Evolutionary conservation across 2,329 filamentous ascomycete genomes (phyloP), one percentile per base, ranked within the genome.

Genomic region (Penicillium sp.): DNA sequence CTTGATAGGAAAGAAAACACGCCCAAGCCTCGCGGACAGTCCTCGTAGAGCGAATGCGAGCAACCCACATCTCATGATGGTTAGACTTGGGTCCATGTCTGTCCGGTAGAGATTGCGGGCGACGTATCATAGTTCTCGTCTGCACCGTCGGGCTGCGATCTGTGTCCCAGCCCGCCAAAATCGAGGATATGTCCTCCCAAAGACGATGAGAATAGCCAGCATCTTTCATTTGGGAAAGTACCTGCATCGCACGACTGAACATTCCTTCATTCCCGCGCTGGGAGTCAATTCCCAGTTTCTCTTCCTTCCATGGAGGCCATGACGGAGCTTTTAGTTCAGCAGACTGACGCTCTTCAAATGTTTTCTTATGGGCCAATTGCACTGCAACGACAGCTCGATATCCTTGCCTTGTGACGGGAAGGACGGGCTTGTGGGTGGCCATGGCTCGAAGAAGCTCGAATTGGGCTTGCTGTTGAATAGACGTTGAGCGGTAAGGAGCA

Each of bases 261-360:
- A 83, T 83, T 55, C 83, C 79, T 38, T 84, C 80, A 43, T 79
- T 78, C 11, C 78, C 80, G 52, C 84, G 80, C 14, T 78, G 74
- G n/a, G 78, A 77, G 64, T 88, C 84, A 65, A 87, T 82, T 1
- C 82, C 84, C 16, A 82, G 79, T 50, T 77, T 82, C 44, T 84
- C 80, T 64, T 84, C 80, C 67, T 85, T 86, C 84, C 84, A 88
- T 0, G 85, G 85, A 14, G 85, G 85, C 85, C 85, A 88, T 8
- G 82, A 84, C 9, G 78, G 72, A 3, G 82, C 78, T 72, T 87
- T 85, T 19, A 86, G 72, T 42, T 76, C 72, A 3, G 84, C 84
- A 78, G 83, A 87, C 56, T 82, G 76, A 28, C 73, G 78, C 63
- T 88, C 85, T 28, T 73, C 70, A 0, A 62, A 36, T 1, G 83